These are phyloP conservation scores for Physaria fendleri DNA, from an alignment of 345 rosid species.

Conservation along the genomic window DNA sequence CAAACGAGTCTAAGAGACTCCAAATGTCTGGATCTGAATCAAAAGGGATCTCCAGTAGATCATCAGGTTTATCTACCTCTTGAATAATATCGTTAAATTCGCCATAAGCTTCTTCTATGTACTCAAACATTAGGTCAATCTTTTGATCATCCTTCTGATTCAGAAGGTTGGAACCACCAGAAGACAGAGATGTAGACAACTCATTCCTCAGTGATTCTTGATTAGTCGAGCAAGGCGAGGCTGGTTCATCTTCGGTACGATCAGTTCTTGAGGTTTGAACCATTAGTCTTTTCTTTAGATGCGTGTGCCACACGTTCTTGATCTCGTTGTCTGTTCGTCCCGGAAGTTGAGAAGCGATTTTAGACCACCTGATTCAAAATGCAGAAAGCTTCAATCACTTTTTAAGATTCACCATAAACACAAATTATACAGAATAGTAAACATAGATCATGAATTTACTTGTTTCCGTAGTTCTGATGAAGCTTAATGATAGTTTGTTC, in stretches of 20 bases:
- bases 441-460: constrained; percentile 30
- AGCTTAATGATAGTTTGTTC: constrained; percentile 57
- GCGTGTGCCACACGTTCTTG: constrained; percentile 87
- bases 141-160: constrained; percentile 12
- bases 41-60: constrained; percentile 38
- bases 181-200: constrained; percentile 31
- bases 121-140: constrained; percentile 6
- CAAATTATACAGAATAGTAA: background rate
- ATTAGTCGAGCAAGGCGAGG: constrained; percentile 29
- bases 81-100: constrained; percentile 21
- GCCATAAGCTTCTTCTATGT: constrained; percentile 12
- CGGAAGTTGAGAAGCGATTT: constrained; percentile 67
- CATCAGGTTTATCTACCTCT: constrained; percentile 65
- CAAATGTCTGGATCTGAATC: constrained; percentile 64
- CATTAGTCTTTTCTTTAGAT: constrained; percentile 63
- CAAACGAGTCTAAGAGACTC: constrained; percentile 45
- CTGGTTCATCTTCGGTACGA: constrained; percentile 1
- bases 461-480: constrained; percentile 65
- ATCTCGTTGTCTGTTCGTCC: constrained; percentile 96
- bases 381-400: background rate
- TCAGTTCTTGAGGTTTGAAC: constrained; percentile 2
- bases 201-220: constrained; percentile 19
- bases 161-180: constrained; percentile 30
- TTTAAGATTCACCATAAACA: background rate
- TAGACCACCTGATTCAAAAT: constrained; percentile 64